Percentiles rank a stretch among this genome's conserved stretches.
phyloP scores from a whole-genome alignment of 805 yeast genomes.

The Diddensiella santjacobensis region DNA sequence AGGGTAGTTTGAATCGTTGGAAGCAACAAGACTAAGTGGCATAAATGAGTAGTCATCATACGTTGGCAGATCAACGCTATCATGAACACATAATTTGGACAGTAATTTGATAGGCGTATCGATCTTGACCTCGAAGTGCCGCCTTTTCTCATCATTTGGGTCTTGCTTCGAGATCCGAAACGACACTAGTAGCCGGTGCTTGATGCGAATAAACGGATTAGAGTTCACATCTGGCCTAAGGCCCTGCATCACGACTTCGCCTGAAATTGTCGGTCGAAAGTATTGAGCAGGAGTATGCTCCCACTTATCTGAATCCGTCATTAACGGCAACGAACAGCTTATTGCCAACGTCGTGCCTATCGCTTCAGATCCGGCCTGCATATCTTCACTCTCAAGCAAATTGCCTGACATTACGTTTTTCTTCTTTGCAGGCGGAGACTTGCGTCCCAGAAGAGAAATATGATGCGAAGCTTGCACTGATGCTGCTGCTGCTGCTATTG shows the following conservation, averaged over 20 bases:
- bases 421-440: slow-evolving; percentile 4
- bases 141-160: slow-evolving; percentile 53
- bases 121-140: slow-evolving; percentile 89
- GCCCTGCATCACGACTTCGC: slow-evolving; percentile 3
- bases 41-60: slow-evolving; percentile 19
- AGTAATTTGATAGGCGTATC: slow-evolving; percentile 90
- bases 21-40: slow-evolving; percentile 7
- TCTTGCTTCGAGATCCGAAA: slow-evolving; percentile 63
- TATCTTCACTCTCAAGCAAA: background rate
- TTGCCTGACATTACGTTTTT: slow-evolving; percentile 13
- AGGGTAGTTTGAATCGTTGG: slow-evolving; percentile 7
- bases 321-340: slow-evolving; percentile 17
- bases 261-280: background rate
- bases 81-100: slow-evolving; percentile 29
- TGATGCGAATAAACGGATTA: slow-evolving; percentile 71
- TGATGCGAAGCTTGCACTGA: background rate
- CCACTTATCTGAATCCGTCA: slow-evolving; percentile 11
- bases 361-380: background rate
- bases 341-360: slow-evolving; percentile 6
- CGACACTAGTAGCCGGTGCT: slow-evolving; percentile 92
- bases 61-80: slow-evolving; percentile 30
- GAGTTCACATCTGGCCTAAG: slow-evolving; percentile 77
- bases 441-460: background rate
- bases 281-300: slow-evolving; percentile 6
- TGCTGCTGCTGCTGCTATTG: slow-evolving; percentile 2